These are phyloP conservation scores for Nicotiana benthamiana DNA, from an alignment of 257 asterid species.

Conservation along the genomic window DNA sequence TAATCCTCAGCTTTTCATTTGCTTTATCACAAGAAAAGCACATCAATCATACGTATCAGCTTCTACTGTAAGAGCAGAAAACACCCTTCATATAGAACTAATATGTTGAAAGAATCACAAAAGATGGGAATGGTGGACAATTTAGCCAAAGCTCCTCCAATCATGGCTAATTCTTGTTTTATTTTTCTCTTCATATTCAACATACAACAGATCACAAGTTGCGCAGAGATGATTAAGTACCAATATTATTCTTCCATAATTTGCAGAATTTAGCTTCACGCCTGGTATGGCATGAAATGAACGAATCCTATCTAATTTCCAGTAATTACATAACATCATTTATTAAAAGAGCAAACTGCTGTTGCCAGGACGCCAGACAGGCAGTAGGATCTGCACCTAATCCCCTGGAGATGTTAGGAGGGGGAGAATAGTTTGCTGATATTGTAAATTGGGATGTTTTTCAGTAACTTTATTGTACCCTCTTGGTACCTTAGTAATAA, in stretches of 20 bases:
- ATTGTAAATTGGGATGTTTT: no score
- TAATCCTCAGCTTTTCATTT: background rate
- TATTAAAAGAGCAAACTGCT: background rate
- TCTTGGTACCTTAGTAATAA: no score
- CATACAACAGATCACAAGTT: background rate
- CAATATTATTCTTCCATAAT: background rate
- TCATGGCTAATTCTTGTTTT: background rate
- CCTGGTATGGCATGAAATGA: background rate
- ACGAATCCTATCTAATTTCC: background rate
- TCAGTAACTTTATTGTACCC: no score
- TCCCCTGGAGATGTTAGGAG: background rate
- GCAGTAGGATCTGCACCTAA: background rate
- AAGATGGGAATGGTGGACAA: background rate
- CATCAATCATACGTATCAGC: background rate
- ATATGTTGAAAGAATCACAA: background rate
- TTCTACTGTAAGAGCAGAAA: background rate
- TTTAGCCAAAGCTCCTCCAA: background rate
- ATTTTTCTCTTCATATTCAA: background rate
- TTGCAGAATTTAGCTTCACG: background rate
- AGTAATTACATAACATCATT: background rate
- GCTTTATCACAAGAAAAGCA: background rate
- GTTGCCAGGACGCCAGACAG: background rate
- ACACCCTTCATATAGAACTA: background rate
- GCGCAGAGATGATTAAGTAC: background rate
- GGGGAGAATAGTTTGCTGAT: no score